phyloP scores from a whole-genome alignment of 306 rosid genomes.

The Herpetospermum pedunculosum region DNA sequence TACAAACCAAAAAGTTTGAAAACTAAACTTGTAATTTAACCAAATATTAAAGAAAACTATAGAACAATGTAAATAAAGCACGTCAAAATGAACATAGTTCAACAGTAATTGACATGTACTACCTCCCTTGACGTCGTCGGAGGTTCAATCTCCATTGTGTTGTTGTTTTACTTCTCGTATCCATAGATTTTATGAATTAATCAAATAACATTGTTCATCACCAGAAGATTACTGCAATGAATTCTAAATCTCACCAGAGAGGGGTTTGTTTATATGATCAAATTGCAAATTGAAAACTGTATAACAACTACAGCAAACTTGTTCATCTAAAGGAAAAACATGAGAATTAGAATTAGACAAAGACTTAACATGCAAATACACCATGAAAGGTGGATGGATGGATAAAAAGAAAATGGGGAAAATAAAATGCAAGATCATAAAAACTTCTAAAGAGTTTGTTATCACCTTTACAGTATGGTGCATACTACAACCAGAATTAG shows the following conservation, averaged over 20 bases:
- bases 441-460: constrained; percentile 2
- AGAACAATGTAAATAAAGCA: neutral
- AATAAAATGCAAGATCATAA: constrained; percentile 7
- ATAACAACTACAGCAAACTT: constrained; percentile 2
- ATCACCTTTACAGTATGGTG: constrained; percentile 40
- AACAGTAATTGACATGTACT: too few species aligned
- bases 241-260: constrained; percentile 3
- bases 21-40: too few species aligned
- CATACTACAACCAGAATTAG: constrained; percentile 39
- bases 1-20: too few species aligned
- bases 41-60: too few species aligned
- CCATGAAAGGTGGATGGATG: constrained; percentile 10
- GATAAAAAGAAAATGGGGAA: neutral
- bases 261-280: neutral
- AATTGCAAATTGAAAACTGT: constrained; percentile 4
- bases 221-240: neutral
- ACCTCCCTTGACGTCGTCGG: too few species aligned
- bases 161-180: neutral
- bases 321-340: neutral
- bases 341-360: neutral
- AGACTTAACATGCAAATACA: constrained; percentile 4
- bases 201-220: neutral
- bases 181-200: neutral
- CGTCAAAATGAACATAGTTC: too few species aligned
- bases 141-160: too few species aligned